Base-by-base conservation (phyloP, 2,329 filamentous ascomycete genomes). In the Aspergillus sergii region DNA sequence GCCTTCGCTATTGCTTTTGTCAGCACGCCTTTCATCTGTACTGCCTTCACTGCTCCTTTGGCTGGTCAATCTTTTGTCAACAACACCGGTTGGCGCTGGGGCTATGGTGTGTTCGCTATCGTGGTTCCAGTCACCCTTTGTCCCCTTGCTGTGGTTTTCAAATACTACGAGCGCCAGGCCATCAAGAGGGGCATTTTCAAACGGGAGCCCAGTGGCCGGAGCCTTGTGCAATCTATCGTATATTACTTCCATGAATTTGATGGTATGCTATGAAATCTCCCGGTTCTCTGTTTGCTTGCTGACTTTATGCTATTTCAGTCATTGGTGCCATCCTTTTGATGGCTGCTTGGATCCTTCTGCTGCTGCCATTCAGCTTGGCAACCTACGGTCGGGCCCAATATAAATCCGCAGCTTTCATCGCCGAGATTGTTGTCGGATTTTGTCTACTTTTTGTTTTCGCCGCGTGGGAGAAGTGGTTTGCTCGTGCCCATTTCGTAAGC, bases 231-330 rank as follows among this genome's bases (percentile, higher is more conserved):
- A 68, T 84, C 81, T 2, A 58, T 87, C 30, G 69, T 77, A 41
- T 78, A 86, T 71, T 89, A 89, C 73, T 71, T 82, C n/a, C 78
- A 85, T 50, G 85, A 91, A 67, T 89, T 91, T 65, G 89, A 92
- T 71, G 71, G 82, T 83, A 70, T 57, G 55, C 64, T 30, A 11
- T 12, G 3, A 54, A 54, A 14, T 10, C n/a, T 55, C n/a, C 5
- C 28, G 10, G 6, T 39, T 26, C 12, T 39, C 5, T 26, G 32
- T 9, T 19, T 32, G 10, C 1, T 39, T 26, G 19, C 32, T 55
- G 23, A 55, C 48, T 26, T 19, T 14, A 10, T 14, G 11, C 26
- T 34, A 14, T 28, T 21, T 45, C 11, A 71, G 69, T 71, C 11
- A 55, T 72, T 23, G 70, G 70, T n/a, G 69, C 64, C 21, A 81